Conservation (phyloP, 2,329 filamentous ascomycete species). For the Xylariaceae sp. region DNA sequence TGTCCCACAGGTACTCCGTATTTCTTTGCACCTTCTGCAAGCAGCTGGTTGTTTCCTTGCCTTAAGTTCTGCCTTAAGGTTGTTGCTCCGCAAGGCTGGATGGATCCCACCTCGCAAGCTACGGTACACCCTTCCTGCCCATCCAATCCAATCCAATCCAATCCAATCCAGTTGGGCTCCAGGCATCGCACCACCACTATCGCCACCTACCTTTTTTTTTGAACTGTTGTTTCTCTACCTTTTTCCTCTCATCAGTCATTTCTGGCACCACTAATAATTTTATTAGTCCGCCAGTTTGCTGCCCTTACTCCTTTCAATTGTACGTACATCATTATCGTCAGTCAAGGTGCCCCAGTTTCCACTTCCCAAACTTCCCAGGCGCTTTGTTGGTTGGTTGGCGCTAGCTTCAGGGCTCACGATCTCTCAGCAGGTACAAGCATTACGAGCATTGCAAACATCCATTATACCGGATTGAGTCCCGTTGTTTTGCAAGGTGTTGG, state of each 20-base stretch:
- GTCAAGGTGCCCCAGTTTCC: not conserved
- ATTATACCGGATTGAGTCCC: not conserved
- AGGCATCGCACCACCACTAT: not conserved
- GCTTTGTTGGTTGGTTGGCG: conserved; percentile 4
- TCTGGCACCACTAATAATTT: not conserved
- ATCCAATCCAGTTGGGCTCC: not conserved
- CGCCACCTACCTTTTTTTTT: not conserved
- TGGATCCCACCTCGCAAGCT: too few relatives aligned
- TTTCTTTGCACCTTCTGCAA: too few relatives aligned
- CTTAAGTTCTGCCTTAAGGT: too few relatives aligned
- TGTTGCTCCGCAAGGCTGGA: too few relatives aligned
- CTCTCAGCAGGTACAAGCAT: not conserved
- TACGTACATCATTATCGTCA: not conserved
- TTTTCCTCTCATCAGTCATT: not conserved
- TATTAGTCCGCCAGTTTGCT: not conserved
- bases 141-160: too few relatives aligned
- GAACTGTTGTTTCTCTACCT: not conserved
- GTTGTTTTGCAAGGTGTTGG: conserved; percentile 10
- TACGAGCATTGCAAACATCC: not conserved
- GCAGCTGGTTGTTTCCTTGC: too few relatives aligned
- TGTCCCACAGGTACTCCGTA: too few relatives aligned
- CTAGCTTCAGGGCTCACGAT: conserved; percentile 14
- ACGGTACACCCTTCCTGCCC: too few relatives aligned
- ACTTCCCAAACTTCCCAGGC: not conserved
- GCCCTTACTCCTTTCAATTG: not conserved